Conservation (phyloP, 768 basidiomycete species). For the Leucocoprinus birnbaumii region DNA sequence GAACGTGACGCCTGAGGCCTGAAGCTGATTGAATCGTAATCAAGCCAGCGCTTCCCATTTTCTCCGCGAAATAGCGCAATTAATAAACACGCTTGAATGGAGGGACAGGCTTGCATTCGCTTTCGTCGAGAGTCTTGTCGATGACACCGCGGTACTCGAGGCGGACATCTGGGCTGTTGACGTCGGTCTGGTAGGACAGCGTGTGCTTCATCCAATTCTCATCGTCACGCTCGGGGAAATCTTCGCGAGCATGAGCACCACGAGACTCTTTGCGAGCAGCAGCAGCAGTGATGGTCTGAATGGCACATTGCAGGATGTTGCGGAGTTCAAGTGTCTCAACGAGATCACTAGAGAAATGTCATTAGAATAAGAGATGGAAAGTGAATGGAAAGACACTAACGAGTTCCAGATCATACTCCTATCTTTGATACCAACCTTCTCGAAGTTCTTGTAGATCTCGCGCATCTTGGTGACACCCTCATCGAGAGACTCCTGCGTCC, state of each 20-base stretch:
- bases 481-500: conserved; percentile 86
- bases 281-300: conserved; percentile 92
- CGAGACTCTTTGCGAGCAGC: conserved; percentile 96
- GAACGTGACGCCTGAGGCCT: background rate
- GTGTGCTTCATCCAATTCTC: conserved; percentile 94
- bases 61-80: background rate
- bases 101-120: conserved; percentile 94
- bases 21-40: background rate
- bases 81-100: conserved; percentile 97
- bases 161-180: conserved; percentile 74
- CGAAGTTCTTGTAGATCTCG: conserved; percentile 84
- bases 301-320: conserved; percentile 92
- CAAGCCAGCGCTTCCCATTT: background rate
- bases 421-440: conserved; percentile 94
- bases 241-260: conserved; percentile 98
- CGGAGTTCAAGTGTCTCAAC: conserved; percentile 96
- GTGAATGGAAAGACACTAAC: conserved; percentile 42
- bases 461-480: conserved; percentile 89
- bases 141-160: conserved; percentile 91
- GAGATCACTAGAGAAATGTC: conserved; percentile 62
- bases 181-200: conserved; percentile 87
- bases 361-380: background rate
- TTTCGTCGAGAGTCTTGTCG: conserved; percentile 84
- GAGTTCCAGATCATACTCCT: conserved; percentile 99
- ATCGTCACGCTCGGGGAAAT: conserved; percentile 98